Evolutionary conservation across 208 protist species (phyloP), one percentile per base, ranked within the genome.

Genomic region (Trypanosoma melophagium): DNA sequence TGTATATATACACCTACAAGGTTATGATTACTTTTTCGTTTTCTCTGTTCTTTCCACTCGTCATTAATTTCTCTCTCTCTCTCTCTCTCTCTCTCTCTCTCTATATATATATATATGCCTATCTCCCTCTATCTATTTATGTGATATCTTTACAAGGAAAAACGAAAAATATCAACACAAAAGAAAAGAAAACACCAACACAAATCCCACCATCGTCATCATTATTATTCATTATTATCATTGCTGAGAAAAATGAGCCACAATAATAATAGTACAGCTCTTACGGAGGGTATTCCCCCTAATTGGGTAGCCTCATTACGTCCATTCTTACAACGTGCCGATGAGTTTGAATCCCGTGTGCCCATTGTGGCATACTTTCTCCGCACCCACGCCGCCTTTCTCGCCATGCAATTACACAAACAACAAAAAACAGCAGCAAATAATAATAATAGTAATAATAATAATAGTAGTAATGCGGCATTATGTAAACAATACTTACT

Each of bases 311-410:
- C 70, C 7, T 38, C 65, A 19, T 54, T 83, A 9, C 86, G 89
- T 3, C 86, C 89, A 8, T 93, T 84, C 67, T 64, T 93, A 14
- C 83, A 82, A 65, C 80, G 84, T 42, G 78, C 89, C 2, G 78
- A 79, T 10, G 89, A 95, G 65, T 95, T 95, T 47, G 66, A 85
- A 5, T 14, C 38, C 12, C 60, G 66, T 19, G 69, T 84, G 49
- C 86, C 84, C 12, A 60, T 90, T 31, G 84, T 95, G 19, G 50
- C 84, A 24, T 95, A 93, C 66, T 93, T 81, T 62, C 66, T 95
- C 9, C 71, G 82, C 52, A 90, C 77, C 0, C 83, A 95, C 71
- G 83, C 80, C 21, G 86, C 78, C 10, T 89, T 78, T 44, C 51
- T 88, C 13, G 81, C 78, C 28, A 77, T 92, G 74, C 55, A 78